Evolutionary conservation across 352 stramenopile genomes (phyloP).

Genomic region (Pythium periplocum): DNA sequence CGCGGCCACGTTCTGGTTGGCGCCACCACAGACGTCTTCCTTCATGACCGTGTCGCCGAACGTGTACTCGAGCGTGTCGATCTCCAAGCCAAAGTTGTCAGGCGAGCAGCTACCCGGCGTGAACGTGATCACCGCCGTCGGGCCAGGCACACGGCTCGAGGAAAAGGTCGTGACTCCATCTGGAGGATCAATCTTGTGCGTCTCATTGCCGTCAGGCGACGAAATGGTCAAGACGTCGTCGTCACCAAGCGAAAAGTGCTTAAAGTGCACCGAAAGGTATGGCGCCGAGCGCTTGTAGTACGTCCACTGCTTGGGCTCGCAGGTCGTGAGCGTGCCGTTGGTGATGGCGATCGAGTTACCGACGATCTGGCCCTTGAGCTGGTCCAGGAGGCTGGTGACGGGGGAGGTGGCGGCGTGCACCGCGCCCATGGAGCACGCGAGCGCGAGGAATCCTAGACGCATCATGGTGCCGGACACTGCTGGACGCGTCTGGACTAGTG

Average conservation of each 20-base stretch:
- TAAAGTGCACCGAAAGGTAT: conserved; percentile 29
- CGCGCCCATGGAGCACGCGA: too few species aligned
- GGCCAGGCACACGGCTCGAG: conserved; percentile 11
- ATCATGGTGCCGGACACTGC: too few species aligned
- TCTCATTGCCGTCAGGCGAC: conserved; percentile 8
- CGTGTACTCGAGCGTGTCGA: conserved; percentile 25
- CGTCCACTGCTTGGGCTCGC: conserved; percentile 12
- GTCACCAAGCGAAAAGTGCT: conserved; percentile 20
- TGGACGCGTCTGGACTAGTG: too few species aligned
- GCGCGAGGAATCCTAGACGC: too few species aligned
- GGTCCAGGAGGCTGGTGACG: too few species aligned
- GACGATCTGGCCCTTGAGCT: conserved; percentile 18
- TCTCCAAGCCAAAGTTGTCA: conserved; percentile 21
- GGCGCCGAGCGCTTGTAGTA: conserved; percentile 21
- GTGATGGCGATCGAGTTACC: conserved; percentile 26
- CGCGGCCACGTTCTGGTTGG: conserved; percentile 24
- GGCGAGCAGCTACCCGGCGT: conserved; percentile 13
- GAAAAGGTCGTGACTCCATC: conserved; percentile 9
- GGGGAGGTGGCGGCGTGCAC: too few species aligned
- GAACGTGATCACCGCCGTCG: conserved; percentile 16
- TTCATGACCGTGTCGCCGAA: conserved; percentile 19
- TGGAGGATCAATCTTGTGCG: conserved; percentile 8
- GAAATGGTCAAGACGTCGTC: conserved; percentile 22
- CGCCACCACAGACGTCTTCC: conserved; percentile 23
- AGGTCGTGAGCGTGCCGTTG: conserved; percentile 26